Conservation (phyloP, 768 basidiomycete species). For the Hygrocybe coccinea region DNA sequence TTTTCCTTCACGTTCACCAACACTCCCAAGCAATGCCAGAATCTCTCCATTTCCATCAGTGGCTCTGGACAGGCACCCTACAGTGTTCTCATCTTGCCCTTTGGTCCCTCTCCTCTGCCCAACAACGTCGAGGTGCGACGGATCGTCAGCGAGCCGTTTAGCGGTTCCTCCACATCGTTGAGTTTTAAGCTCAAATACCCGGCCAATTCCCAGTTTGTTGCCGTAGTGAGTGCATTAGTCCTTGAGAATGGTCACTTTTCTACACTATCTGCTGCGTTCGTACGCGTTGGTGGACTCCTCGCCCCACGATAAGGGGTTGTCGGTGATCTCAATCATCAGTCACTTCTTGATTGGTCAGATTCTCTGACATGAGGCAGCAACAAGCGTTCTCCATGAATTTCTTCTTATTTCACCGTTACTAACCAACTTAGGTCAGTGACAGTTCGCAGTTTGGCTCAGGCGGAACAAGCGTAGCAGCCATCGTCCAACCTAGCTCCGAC, state of each 20-base stretch:
- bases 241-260: no score
- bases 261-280: background rate
- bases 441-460: slow-evolving; percentile 60
- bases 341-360: no score
- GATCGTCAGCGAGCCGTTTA: slow-evolving; percentile 54
- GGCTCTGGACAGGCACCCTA: slow-evolving; percentile 67
- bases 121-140: slow-evolving; percentile 61
- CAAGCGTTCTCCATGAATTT: no score
- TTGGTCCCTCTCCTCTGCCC: slow-evolving; percentile 55
- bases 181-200: slow-evolving; percentile 63
- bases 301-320: no score
- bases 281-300: background rate
- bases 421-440: slow-evolving; percentile 49
- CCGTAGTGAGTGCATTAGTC: slow-evolving; percentile 52
- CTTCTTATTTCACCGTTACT: background rate
- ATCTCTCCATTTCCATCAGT: slow-evolving; percentile 53
- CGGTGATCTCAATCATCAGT: no score
- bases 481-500: slow-evolving; percentile 48
- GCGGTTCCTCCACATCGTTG: slow-evolving; percentile 34
- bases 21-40: slow-evolving; percentile 60
- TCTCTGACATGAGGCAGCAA: no score
- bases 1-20: slow-evolving; percentile 45
- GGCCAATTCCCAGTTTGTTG: slow-evolving; percentile 65
- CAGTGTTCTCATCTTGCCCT: slow-evolving; percentile 60
- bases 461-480: slow-evolving; percentile 65